Conservation (phyloP, 805 yeast species). For the Wickerhamomyces canadensis region DNA sequence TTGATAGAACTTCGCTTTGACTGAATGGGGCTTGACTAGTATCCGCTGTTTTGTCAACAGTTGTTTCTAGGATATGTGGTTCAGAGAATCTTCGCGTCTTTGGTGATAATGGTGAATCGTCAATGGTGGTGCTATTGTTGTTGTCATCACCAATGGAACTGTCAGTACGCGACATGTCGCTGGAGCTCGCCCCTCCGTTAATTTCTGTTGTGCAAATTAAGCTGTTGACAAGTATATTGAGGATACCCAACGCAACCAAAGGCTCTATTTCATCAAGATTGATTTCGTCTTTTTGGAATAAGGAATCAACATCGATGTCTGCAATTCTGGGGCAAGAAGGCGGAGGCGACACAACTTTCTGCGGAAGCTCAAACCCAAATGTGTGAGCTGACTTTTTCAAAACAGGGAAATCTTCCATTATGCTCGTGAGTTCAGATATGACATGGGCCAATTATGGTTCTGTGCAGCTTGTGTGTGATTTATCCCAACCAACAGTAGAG, state of each 20-base stretch:
- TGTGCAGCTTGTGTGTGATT: too few species aligned
- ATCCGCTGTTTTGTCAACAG: not conserved
- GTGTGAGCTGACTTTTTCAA: not conserved
- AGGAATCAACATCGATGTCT: not conserved
- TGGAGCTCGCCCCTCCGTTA: not conserved
- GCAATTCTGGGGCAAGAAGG: not conserved
- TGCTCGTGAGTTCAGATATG: too few species aligned
- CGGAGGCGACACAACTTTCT: not conserved
- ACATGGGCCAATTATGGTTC: too few species aligned
- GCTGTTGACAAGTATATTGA: not conserved
- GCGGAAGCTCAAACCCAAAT: not conserved
- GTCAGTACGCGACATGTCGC: too few species aligned
- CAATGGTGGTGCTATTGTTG: too few species aligned
- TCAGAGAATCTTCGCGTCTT: constrained; percentile 9
- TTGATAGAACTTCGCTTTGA: constrained; percentile 17
- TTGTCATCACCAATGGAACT: not conserved
- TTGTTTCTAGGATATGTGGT: not conserved
- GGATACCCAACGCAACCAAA: not conserved
- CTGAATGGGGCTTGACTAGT: not conserved
- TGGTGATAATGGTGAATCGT: constrained; percentile 13
- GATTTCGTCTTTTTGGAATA: not conserved
- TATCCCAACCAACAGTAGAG: too few species aligned
- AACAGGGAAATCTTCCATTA: not conserved
- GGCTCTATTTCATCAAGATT: not conserved
- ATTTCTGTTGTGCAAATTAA: not conserved